phyloP scores from a whole-genome alignment of 305 asterid species.

The Fraxinus greggii region DNA sequence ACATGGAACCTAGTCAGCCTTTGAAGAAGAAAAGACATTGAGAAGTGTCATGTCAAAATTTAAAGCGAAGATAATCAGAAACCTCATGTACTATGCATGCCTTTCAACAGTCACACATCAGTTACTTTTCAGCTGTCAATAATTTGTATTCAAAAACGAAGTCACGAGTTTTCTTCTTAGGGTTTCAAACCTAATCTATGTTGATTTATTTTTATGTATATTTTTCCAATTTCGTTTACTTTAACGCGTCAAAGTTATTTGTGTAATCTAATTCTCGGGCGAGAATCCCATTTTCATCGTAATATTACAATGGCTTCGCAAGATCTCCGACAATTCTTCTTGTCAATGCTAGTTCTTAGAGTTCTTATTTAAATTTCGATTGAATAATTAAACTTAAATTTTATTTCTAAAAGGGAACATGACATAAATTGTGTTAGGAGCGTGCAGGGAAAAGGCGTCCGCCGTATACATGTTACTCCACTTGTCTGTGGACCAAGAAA shows the following conservation, averaged over 20 bases:
- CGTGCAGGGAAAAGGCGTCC: neutral
- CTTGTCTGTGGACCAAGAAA: neutral
- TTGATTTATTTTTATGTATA: neutral
- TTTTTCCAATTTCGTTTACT: neutral
- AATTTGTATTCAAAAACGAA: neutral
- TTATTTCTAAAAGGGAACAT: neutral
- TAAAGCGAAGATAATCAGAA: neutral
- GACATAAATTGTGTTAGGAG: neutral
- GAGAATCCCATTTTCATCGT: neutral
- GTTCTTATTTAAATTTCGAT: neutral
- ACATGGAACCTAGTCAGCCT: conserved; percentile 32
- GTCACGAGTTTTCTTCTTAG: neutral
- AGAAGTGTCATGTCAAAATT: neutral
- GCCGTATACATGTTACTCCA: neutral
- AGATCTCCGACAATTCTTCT: neutral
- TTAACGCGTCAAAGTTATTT: neutral
- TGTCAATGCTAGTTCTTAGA: neutral
- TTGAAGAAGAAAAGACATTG: neutral
- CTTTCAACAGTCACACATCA: conserved; percentile 13
- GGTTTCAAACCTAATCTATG: neutral
- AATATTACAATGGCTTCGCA: neutral
- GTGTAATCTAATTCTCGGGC: neutral
- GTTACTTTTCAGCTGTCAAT: neutral
- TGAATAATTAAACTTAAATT: neutral
- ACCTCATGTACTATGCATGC: neutral